These are phyloP conservation scores for Cardamine chenopodiifolia DNA, from an alignment of 345 rosid species.

Conservation along the genomic window DNA sequence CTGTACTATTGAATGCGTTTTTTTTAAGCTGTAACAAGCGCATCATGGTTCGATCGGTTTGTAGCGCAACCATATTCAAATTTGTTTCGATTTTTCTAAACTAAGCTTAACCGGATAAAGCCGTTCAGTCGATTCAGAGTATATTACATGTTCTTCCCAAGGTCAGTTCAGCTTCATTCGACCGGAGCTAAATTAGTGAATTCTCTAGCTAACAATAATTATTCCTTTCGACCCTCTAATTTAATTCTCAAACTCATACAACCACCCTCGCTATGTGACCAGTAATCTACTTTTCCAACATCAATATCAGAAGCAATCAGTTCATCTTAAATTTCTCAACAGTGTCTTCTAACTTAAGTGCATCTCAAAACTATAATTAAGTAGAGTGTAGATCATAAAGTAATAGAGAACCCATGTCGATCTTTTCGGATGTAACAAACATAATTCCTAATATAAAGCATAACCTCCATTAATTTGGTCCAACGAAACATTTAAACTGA, in stretches of 20 bases:
- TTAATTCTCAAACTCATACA: too few species aligned
- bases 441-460: slow-evolving; percentile 7
- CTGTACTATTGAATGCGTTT: too few species aligned
- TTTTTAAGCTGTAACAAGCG: too few species aligned
- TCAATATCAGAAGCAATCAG: not conserved
- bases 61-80: not conserved
- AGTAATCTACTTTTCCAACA: not conserved
- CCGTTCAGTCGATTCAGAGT: not conserved
- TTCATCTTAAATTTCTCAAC: not conserved
- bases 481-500: slow-evolving; percentile 20
- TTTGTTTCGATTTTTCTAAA: not conserved
- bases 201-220: too few species aligned
- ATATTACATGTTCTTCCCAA: too few species aligned
- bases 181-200: too few species aligned
- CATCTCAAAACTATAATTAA: not conserved
- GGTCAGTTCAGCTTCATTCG: too few species aligned
- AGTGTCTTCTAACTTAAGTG: not conserved
- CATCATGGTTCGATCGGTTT: not conserved
- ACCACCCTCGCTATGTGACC: not conserved
- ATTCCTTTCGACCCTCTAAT: too few species aligned
- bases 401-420: not conserved
- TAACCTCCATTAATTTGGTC: slow-evolving; percentile 5
- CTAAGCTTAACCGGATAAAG: not conserved
- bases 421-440: not conserved
- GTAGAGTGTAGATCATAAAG: not conserved